These are phyloP conservation scores for Colletotrichum trifolii DNA, from an alignment of 2,329 filamentous ascomycete species.

Conservation along the genomic window DNA sequence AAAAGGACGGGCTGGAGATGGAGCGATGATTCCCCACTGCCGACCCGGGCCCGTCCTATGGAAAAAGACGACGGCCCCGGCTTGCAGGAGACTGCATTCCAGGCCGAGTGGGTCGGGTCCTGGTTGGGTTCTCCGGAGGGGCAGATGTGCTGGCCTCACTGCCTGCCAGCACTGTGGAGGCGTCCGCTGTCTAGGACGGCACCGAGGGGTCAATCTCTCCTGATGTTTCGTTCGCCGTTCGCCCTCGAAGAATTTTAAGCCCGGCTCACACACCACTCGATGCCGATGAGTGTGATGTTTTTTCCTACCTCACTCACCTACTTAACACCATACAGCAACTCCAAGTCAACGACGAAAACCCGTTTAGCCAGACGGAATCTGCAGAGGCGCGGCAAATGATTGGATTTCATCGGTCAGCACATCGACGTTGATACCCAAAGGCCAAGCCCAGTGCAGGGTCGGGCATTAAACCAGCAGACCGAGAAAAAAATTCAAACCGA, in stretches of 20 bases:
- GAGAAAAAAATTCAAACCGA: conserved; percentile 11
- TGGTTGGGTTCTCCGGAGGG: conserved; percentile 36
- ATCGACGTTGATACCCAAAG: conserved; percentile 36
- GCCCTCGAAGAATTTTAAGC: not conserved
- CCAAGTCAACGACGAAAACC: conserved; percentile 2
- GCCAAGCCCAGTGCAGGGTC: conserved; percentile 32
- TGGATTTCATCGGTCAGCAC: conserved; percentile 30
- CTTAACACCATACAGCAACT: not conserved
- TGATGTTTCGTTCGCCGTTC: conserved; percentile 2
- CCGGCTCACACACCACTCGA: conserved; percentile 9
- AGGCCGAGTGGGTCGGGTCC: conserved; percentile 40
- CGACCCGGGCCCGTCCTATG: conserved; percentile 41
- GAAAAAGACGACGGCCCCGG: conserved; percentile 35
- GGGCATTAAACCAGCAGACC: conserved; percentile 31
- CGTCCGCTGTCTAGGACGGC: conserved; percentile 13
- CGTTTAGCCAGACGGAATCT: not conserved
- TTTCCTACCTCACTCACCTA: not conserved
- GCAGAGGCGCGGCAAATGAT: conserved; percentile 20
- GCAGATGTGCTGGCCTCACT: conserved; percentile 38
- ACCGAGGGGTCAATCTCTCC: conserved; percentile 5
- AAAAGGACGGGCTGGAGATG: conserved; percentile 3
- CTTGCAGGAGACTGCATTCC: conserved; percentile 43
- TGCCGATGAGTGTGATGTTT: conserved; percentile 1
- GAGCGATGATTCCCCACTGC: conserved; percentile 40
- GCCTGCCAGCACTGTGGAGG: conserved; percentile 17